Percentiles rank a stretch among this genome's conserved stretches.
Conservation (phyloP, 2,329 filamentous ascomycete species). For the Penicillium italicum region DNA sequence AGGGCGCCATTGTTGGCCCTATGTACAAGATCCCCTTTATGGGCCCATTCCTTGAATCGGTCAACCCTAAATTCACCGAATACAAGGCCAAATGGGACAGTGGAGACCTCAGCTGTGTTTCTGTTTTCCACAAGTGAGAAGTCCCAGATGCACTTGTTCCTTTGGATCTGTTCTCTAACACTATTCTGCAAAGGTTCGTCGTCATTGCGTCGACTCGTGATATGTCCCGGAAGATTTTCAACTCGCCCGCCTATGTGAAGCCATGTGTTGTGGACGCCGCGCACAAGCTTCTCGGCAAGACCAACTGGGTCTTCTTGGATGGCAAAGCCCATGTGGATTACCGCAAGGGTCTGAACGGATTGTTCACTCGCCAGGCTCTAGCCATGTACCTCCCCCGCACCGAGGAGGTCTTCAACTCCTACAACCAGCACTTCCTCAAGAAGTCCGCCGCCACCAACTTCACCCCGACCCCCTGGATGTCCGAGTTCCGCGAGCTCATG, state of each 20-base stretch:
- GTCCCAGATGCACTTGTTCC: not conserved
- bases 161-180: conserved; percentile 2
- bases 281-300: conserved; percentile 83
- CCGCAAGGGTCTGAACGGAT: conserved; percentile 89
- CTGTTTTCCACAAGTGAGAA: conserved; percentile 94
- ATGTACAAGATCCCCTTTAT: conserved; percentile 78
- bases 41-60: conserved; percentile 89
- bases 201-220: conserved; percentile 94
- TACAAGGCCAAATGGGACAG: conserved; percentile 93
- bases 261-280: conserved; percentile 94
- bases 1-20: conserved; percentile 73
- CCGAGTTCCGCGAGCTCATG: conserved; percentile 88
- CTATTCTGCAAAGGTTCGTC: conserved; percentile 68
- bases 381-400: conserved; percentile 85
- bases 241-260: conserved; percentile 86
- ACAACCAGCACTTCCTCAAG: conserved; percentile 74
- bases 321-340: conserved; percentile 94
- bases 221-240: conserved; percentile 94
- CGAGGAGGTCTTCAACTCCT: conserved; percentile 84
- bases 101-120: conserved; percentile 90
- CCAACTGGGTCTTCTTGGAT: conserved; percentile 97
- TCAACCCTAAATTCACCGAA: conserved; percentile 85
- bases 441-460: conserved; percentile 68
- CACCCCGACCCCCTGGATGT: conserved; percentile 83
- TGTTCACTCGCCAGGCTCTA: conserved; percentile 89